Evolutionary conservation across 169 alveolate genomes (phyloP).

Genomic region (Besnoitia besnoiti): DNA sequence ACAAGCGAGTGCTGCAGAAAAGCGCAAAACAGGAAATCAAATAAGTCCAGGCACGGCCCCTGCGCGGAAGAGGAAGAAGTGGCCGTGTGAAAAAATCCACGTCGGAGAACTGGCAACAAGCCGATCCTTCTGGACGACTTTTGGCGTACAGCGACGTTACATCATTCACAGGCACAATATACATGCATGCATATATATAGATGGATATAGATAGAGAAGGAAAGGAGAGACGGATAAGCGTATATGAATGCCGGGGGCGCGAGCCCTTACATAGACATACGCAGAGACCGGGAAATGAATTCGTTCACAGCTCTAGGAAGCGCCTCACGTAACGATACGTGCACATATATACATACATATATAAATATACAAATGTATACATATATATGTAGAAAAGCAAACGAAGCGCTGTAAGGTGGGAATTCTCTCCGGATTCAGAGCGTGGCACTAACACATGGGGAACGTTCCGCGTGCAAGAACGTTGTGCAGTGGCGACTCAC

Average conservation of each 20-base stretch:
- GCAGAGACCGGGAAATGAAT: neutral
- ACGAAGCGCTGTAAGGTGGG: neutral
- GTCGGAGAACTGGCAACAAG: neutral
- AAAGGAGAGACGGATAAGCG: neutral
- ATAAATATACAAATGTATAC: neutral
- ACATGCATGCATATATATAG: neutral
- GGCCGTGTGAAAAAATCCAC: neutral
- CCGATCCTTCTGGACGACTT: too few species aligned
- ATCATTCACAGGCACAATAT: too few species aligned
- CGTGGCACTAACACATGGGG: too few species aligned
- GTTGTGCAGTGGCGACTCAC: neutral
- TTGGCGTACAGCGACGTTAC: too few species aligned
- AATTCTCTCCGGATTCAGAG: too few species aligned
- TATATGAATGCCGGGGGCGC: too few species aligned
- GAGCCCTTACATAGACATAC: neutral
- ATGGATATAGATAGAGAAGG: neutral
- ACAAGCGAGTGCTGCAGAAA: slow-evolving; percentile 6
- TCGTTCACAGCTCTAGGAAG: neutral
- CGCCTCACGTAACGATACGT: neutral
- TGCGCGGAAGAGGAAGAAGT: neutral
- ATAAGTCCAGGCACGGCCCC: too few species aligned
- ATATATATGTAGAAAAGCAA: neutral
- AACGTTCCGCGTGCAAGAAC: too few species aligned
- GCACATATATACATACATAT: neutral
- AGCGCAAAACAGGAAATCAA: neutral